Conservation (phyloP, 2,329 filamentous ascomycete species). For the Delphinella strobiligena region DNA sequence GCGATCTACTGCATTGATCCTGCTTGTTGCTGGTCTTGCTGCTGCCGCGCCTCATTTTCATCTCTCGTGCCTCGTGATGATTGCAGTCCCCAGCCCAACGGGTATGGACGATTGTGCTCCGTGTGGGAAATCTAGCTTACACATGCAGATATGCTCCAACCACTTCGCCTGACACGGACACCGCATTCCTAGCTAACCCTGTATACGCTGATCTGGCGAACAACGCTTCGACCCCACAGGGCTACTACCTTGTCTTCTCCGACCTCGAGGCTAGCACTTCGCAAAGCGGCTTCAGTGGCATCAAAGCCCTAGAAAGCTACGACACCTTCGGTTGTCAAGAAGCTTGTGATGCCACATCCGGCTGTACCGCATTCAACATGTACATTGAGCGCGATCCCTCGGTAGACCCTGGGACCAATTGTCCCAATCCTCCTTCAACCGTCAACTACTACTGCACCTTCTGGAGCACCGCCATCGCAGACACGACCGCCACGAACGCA, state of each 20-base stretch:
- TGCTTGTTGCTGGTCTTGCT: no score
- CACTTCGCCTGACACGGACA: conserved; percentile 21
- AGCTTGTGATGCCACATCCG: conserved; percentile 3
- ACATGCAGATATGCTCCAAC: no score
- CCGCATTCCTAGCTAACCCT: conserved; percentile 15
- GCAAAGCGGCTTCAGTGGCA: conserved; percentile 16
- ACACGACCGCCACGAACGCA: conserved; percentile 8
- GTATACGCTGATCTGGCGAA: conserved; percentile 13
- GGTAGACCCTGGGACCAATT: conserved; percentile 10
- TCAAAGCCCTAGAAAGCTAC: conserved; percentile 4
- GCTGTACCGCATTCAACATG: conserved; percentile 9
- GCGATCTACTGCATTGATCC: no score
- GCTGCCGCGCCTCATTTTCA: no score
- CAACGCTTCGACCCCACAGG: conserved; percentile 14
- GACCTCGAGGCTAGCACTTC: conserved; percentile 10
- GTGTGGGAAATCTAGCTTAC: no score
- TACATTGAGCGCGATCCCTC: conserved; percentile 10
- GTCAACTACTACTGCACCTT: conserved; percentile 12
- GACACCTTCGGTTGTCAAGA: conserved; percentile 4
- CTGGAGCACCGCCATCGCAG: conserved; percentile 9
- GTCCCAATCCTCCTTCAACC: conserved; percentile 10
- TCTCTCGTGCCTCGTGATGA: no score
- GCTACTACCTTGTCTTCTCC: conserved; percentile 16
- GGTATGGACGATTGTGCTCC: no score
- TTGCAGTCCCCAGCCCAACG: no score